These are phyloP conservation scores for Gaeumannomyces sp. DNA, from an alignment of 2,329 filamentous ascomycete species.

Conservation along the genomic window DNA sequence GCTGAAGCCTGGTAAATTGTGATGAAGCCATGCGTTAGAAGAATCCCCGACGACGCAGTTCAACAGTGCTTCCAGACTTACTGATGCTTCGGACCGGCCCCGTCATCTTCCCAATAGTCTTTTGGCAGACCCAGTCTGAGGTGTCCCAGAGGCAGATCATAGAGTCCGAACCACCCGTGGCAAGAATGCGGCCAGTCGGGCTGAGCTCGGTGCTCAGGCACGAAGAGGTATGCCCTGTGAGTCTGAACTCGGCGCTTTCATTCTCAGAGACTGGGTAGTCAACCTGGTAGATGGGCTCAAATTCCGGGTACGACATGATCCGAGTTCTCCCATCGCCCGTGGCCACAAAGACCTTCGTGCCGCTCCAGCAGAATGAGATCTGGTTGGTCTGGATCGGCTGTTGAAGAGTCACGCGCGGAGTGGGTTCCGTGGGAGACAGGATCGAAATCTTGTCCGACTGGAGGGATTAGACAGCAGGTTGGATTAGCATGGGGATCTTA, in stretches of 20 bases:
- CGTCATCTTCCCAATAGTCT: conserved; percentile 62
- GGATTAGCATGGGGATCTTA: too few relatives aligned
- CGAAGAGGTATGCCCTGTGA: conserved; percentile 68
- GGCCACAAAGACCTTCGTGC: conserved; percentile 63
- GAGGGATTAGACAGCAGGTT: neutral
- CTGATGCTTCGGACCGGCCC: conserved; percentile 65
- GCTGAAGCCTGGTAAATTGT: conserved; percentile 54
- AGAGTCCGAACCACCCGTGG: conserved; percentile 69
- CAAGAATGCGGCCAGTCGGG: conserved; percentile 64
- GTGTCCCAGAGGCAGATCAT: conserved; percentile 75
- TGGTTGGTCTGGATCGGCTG: conserved; percentile 64
- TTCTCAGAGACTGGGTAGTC: conserved; percentile 35
- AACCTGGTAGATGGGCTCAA: conserved; percentile 48
- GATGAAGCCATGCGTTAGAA: conserved; percentile 16
- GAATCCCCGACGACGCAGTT: neutral
- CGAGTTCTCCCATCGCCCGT: conserved; percentile 66
- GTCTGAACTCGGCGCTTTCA: conserved; percentile 44
- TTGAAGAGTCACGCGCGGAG: conserved; percentile 50
- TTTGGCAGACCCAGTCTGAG: conserved; percentile 67
- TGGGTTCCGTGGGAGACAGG: conserved; percentile 53
- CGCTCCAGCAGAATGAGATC: conserved; percentile 67
- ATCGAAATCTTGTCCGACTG: conserved; percentile 58
- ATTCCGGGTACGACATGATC: conserved; percentile 61
- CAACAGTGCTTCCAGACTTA: conserved; percentile 27
- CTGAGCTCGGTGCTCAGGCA: conserved; percentile 65